Conservation (phyloP, 179 eudicot genomes). For the Carnegiea gigantea region DNA sequence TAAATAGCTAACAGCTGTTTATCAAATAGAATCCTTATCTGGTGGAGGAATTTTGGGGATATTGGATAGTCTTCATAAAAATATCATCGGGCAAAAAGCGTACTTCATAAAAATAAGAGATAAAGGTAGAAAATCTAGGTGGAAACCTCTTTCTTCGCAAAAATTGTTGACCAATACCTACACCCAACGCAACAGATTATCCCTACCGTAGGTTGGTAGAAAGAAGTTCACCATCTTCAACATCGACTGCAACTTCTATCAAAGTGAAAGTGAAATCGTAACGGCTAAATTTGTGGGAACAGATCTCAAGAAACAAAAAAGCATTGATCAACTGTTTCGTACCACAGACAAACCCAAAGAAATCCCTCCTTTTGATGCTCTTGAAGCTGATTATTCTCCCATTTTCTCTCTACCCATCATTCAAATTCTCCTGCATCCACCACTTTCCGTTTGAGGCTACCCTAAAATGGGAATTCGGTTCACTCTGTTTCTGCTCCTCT, state of each 20-base stretch:
- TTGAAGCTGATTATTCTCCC: constrained; percentile 23
- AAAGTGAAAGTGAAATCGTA: constrained; percentile 4
- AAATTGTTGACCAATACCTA: constrained; percentile 23
- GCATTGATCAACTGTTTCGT: constrained; percentile 3
- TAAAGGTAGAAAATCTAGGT: constrained; percentile 21
- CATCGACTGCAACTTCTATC: neutral
- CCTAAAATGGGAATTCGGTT: constrained; percentile 17
- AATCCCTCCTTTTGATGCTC: neutral
- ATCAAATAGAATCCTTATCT: no score
- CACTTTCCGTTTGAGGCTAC: neutral
- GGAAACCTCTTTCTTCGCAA: neutral
- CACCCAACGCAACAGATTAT: constrained; percentile 22
- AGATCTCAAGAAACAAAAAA: constrained; percentile 25
- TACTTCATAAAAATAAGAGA: constrained; percentile 30
- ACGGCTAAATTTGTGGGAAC: constrained; percentile 21
- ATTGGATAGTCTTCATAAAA: neutral
- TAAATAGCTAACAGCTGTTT: no score
- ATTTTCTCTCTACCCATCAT: constrained; percentile 11
- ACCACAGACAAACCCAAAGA: constrained; percentile 16
- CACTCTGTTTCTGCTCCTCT: constrained; percentile 9
- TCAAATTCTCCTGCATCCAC: neutral
- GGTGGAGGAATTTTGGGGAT: no score
- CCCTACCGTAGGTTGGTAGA: constrained; percentile 14
- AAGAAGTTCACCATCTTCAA: constrained; percentile 20
- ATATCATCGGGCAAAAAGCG: neutral